A percentile compares a stretch with the other conserved stretches of the same genome.
These are phyloP conservation scores for Ziziphus jujuba DNA, from an alignment of 306 rosid species.

Conservation along the genomic window DNA sequence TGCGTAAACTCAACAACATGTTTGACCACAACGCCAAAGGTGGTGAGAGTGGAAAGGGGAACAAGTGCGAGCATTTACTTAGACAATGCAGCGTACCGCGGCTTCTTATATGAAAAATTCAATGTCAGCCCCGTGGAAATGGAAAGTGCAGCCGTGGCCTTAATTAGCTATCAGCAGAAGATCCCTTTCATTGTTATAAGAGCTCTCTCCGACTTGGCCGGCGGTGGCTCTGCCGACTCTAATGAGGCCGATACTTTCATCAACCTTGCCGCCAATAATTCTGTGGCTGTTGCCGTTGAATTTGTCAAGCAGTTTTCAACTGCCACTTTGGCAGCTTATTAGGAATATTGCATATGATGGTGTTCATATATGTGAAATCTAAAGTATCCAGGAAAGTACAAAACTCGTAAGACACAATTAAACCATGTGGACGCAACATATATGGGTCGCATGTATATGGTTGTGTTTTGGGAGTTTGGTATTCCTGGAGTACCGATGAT, in stretches of 20 bases:
- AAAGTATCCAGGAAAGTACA: no score
- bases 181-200: slow-evolving; percentile 52
- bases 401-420: no score
- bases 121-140: slow-evolving; percentile 49
- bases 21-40: slow-evolving; percentile 44
- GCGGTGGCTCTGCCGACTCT: slow-evolving; percentile 48
- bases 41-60: slow-evolving; percentile 43
- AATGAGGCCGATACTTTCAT: slow-evolving; percentile 56
- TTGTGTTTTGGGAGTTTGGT: no score
- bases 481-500: no score
- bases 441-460: no score
- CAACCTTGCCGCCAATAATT: slow-evolving; percentile 47
- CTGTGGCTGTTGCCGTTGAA: slow-evolving; percentile 41
- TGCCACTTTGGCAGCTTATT: not conserved
- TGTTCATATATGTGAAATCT: no score
- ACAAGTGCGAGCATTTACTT: slow-evolving; percentile 49
- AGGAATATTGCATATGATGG: no score
- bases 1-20: slow-evolving; percentile 61
- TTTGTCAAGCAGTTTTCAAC: slow-evolving; percentile 41
- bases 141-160: slow-evolving; percentile 58
- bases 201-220: slow-evolving; percentile 52
- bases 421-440: no score
- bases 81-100: slow-evolving; percentile 54
- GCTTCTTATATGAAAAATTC: slow-evolving; percentile 46
- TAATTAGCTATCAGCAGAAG: slow-evolving; percentile 46